Percentiles rank a stretch among this genome's conserved stretches.
Evolutionary conservation across 768 basidiomycete species (phyloP).

Genomic region (Podaxis carcinomalis): DNA sequence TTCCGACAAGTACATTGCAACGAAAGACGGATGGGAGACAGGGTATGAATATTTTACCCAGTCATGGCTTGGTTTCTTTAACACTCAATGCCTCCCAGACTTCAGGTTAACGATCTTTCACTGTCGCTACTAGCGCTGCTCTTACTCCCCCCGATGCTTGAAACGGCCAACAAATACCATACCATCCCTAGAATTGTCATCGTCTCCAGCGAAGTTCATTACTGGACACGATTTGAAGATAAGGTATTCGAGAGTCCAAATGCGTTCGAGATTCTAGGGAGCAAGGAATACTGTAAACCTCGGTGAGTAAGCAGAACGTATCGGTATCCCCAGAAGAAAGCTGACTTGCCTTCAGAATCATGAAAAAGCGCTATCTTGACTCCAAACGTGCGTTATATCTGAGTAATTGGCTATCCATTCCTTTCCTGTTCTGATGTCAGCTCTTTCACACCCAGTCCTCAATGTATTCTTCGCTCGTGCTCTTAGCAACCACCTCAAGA

Average conservation of each 20-base stretch:
- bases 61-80: too few species aligned
- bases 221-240: slow-evolving; percentile 19
- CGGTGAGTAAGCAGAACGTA: not conserved
- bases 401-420: not conserved
- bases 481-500: slow-evolving; percentile 26
- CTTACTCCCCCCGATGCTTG: slow-evolving; percentile 34
- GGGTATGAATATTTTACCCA: slow-evolving; percentile 22
- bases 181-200: slow-evolving; percentile 31
- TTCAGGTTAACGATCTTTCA: slow-evolving; percentile 42
- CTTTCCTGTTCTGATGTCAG: not conserved
- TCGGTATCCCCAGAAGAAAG: not conserved
- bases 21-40: slow-evolving; percentile 42
- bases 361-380: slow-evolving; percentile 21
- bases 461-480: slow-evolving; percentile 37
- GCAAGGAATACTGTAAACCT: slow-evolving; percentile 23
- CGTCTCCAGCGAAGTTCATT: slow-evolving; percentile 37
- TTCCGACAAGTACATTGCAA: slow-evolving; percentile 15
- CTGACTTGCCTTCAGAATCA: not conserved
- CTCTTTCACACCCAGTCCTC: slow-evolving; percentile 26
- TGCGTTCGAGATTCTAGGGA: slow-evolving; percentile 25
- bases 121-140: slow-evolving; percentile 32
- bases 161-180: slow-evolving; percentile 24
- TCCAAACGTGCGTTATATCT: slow-evolving; percentile 27
- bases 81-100: slow-evolving; percentile 19
- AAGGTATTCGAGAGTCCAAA: slow-evolving; percentile 17